Evolutionary conservation across 257 asterid species (phyloP).

Genomic region (Solanum paucissectum): DNA sequence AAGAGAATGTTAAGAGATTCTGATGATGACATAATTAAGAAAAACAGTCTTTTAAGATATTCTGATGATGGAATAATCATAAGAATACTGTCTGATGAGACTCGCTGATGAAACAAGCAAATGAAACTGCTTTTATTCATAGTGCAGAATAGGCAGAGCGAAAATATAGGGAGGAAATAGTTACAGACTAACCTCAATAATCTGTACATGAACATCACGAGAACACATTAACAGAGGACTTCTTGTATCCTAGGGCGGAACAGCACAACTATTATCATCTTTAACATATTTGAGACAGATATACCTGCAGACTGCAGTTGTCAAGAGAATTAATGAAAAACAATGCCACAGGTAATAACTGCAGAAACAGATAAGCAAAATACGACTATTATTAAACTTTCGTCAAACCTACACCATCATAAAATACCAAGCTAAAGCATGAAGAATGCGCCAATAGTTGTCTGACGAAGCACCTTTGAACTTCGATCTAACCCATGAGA

Average conservation of each 20-base stretch:
- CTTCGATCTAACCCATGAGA: conserved; percentile 96
- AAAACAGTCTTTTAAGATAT: neutral
- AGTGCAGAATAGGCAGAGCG: neutral
- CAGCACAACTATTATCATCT: neutral
- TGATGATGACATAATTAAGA: neutral
- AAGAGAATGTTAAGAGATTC: neutral
- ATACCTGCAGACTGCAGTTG: conserved; percentile 40
- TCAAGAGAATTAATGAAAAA: neutral
- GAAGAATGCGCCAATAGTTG: conserved; percentile 72
- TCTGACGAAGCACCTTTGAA: conserved; percentile 86
- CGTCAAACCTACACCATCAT: conserved; percentile 29
- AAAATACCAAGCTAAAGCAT: conserved; percentile 41
- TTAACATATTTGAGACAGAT: neutral
- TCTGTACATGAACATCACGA: conserved; percentile 2
- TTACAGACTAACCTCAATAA: conserved; percentile 13
- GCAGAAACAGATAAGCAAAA: neutral
- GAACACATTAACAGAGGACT: neutral
- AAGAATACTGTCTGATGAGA: neutral
- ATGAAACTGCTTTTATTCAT: neutral
- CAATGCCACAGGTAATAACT: neutral
- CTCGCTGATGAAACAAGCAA: neutral
- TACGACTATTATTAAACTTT: neutral
- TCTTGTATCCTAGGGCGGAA: neutral
- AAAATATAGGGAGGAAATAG: neutral
- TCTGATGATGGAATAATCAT: neutral